Percentiles rank a stretch among this genome's conserved stretches.
Conservation (phyloP, 2,329 filamentous ascomycete species). For the Pyrenophora teres region DNA sequence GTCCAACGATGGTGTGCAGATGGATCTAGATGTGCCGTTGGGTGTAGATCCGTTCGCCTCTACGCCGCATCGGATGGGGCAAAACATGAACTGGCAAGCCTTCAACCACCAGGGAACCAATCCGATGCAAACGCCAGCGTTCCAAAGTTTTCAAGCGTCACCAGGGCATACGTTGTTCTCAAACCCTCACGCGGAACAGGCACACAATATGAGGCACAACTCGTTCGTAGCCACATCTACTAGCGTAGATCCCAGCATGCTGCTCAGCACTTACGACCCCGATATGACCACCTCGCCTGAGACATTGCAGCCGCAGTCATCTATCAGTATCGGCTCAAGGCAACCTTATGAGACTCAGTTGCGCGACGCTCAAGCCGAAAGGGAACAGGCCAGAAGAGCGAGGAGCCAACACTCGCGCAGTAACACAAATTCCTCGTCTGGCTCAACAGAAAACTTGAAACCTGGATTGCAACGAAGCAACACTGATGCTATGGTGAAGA, state of each 20-base stretch:
- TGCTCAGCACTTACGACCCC: constrained; percentile 49
- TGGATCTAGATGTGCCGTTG: constrained; percentile 44
- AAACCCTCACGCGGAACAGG: constrained; percentile 25
- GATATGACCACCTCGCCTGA: constrained; percentile 37
- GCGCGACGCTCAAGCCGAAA: constrained; percentile 43
- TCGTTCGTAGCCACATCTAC: constrained; percentile 46
- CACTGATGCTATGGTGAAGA: constrained; percentile 50
- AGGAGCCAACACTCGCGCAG: constrained; percentile 47
- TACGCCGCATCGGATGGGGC: constrained; percentile 42
- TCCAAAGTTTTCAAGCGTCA: constrained; percentile 39
- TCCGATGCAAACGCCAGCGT: constrained; percentile 43
- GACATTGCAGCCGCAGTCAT: constrained; percentile 28
- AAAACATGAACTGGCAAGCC: constrained; percentile 38
- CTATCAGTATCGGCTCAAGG: constrained; percentile 22
- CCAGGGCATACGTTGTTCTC: constrained; percentile 32
- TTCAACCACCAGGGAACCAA: constrained; percentile 35
- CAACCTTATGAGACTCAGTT: constrained; percentile 49
- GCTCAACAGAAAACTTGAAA: constrained; percentile 37
- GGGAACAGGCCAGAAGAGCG: constrained; percentile 36
- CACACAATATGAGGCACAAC: constrained; percentile 27
- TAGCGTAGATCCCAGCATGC: constrained; percentile 55
- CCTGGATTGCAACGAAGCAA: constrained; percentile 53
- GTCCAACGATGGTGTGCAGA: constrained; percentile 32
- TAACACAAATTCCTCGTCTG: constrained; percentile 47
- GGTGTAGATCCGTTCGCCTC: constrained; percentile 43